phyloP scores from a whole-genome alignment of 2,329 filamentous ascomycete species.

The Laburnicola sp. region DNA sequence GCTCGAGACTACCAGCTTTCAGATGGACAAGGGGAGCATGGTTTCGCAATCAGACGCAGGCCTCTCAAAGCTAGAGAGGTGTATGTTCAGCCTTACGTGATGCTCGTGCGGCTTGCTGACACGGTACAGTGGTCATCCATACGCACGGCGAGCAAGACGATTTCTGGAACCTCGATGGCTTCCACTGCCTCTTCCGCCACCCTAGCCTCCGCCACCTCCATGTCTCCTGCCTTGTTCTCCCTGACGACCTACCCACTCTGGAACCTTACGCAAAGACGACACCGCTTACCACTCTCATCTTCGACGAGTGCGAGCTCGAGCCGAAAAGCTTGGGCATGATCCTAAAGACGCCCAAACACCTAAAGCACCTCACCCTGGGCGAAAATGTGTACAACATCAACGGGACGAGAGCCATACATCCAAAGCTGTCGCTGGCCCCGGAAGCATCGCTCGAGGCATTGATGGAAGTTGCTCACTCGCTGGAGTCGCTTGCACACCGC shows the following conservation, averaged over 20 bases:
- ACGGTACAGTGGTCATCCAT: conserved; percentile 31
- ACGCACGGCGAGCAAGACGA: conserved; percentile 38
- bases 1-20: conserved; percentile 29
- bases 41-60: conserved; percentile 21
- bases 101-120: neutral
- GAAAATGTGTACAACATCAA: conserved; percentile 39
- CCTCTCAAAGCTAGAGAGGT: conserved; percentile 30
- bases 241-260: conserved; percentile 24
- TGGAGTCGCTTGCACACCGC: conserved; percentile 33
- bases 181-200: conserved; percentile 42
- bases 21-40: conserved; percentile 11
- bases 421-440: conserved; percentile 22
- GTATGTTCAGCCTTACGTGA: conserved; percentile 8
- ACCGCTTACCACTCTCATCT: conserved; percentile 35
- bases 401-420: conserved; percentile 6
- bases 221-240: conserved; percentile 36
- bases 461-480: conserved; percentile 33
- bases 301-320: conserved; percentile 42
- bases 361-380: conserved; percentile 39
- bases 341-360: conserved; percentile 30
- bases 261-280: conserved; percentile 25
- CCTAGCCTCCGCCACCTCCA: conserved; percentile 38
- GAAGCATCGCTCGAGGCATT: conserved; percentile 30
- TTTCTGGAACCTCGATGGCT: conserved; percentile 38
- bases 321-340: conserved; percentile 30